Evolutionary conservation across 257 asterid species (phyloP).

Genomic region (Forsythia suspensa): DNA sequence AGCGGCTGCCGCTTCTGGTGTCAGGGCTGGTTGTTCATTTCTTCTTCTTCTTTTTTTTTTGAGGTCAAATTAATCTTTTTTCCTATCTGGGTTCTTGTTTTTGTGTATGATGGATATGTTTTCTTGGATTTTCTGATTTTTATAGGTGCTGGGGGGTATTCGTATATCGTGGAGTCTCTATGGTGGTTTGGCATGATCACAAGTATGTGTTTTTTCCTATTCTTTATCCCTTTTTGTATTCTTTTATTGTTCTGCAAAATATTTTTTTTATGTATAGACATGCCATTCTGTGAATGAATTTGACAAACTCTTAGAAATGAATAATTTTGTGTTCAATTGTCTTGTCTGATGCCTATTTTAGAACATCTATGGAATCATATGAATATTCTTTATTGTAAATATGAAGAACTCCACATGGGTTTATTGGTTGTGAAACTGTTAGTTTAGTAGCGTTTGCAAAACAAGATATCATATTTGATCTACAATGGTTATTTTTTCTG

Average conservation of each 20-base stretch:
- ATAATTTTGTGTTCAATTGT: background rate
- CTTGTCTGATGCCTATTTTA: background rate
- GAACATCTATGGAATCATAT: background rate
- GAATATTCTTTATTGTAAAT: constrained; percentile 6
- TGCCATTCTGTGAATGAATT: background rate
- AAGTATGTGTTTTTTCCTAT: constrained; percentile 41
- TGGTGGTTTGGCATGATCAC: constrained; percentile 93
- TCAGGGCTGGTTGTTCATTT: constrained; percentile 61
- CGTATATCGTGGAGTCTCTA: constrained; percentile 84
- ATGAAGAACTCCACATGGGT: background rate
- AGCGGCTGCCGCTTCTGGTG: constrained; percentile 82
- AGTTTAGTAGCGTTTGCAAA: background rate
- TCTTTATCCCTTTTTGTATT: too few species aligned
- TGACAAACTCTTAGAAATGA: background rate
- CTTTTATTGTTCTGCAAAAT: background rate
- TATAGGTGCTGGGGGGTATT: constrained; percentile 75
- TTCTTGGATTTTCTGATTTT: constrained; percentile 12
- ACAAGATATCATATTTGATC: constrained; percentile 3
- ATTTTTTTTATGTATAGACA: background rate
- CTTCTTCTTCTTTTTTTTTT: background rate
- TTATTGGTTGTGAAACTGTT: background rate
- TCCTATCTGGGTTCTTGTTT: constrained; percentile 5
- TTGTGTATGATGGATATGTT: constrained; percentile 2
- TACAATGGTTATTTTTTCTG: background rate
- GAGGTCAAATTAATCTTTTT: background rate